Percentiles rank a stretch among this genome's conserved stretches.
phyloP scores from a whole-genome alignment of 2,329 filamentous ascomycete genomes.

The Aspergillus felis region DNA sequence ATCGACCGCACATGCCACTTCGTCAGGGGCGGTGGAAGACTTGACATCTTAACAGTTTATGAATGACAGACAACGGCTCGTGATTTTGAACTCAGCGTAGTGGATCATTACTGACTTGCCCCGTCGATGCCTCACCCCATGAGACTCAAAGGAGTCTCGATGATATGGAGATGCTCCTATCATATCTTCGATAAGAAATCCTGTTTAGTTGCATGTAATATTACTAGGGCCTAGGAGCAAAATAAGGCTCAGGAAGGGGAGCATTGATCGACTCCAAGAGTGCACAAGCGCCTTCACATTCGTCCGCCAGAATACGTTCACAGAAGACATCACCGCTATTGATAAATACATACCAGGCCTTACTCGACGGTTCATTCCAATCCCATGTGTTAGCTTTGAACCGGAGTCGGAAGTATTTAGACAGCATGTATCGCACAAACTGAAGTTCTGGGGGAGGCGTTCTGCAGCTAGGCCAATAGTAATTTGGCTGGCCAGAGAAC shows the following conservation, averaged over 20 bases:
- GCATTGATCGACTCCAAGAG: background rate
- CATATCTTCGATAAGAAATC: background rate
- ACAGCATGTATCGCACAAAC: slow-evolving; percentile 5
- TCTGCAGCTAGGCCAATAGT: background rate
- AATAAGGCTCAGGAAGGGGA: background rate
- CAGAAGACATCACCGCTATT: background rate
- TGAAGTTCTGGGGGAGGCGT: background rate
- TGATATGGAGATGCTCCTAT: background rate
- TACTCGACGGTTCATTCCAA: too few relatives aligned
- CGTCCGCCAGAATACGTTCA: background rate
- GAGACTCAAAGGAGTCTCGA: background rate
- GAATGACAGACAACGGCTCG: too few relatives aligned
- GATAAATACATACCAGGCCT: too few relatives aligned
- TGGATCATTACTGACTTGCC: too few relatives aligned
- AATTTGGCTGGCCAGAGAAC: background rate
- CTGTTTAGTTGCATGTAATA: background rate
- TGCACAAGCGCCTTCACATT: background rate
- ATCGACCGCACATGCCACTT: too few relatives aligned
- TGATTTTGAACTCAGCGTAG: too few relatives aligned
- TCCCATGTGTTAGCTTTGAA: background rate
- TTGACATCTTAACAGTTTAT: too few relatives aligned
- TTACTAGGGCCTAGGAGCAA: background rate
- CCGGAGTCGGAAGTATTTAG: slow-evolving; percentile 2
- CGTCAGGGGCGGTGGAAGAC: too few relatives aligned
- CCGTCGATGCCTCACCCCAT: too few relatives aligned